Evolutionary conservation across 1,139 yeast genomes (phyloP).

Genomic region (Pneumocystis oryctolagi): DNA sequence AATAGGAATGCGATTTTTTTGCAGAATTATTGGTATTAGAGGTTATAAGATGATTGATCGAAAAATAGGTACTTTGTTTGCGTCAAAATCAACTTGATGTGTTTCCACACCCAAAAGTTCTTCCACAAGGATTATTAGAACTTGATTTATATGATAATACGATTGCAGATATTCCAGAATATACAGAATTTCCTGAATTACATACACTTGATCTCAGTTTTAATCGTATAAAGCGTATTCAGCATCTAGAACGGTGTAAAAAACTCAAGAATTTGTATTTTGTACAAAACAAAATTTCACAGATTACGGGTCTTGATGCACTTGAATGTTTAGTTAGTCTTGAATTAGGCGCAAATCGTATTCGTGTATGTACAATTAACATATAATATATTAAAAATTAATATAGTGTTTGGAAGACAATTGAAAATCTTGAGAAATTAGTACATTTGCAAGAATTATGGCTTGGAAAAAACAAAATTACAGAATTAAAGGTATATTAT

Average conservation of each 20-base stretch:
- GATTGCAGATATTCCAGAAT: constrained; percentile 59
- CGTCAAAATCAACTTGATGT: constrained; percentile 74
- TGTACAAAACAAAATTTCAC: constrained; percentile 74
- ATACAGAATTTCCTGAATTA: constrained; percentile 25
- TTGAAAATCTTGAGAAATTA: constrained; percentile 42
- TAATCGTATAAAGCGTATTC: constrained; percentile 76
- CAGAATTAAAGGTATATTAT: constrained; percentile 34
- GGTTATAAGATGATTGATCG: neutral
- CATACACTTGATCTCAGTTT: constrained; percentile 67
- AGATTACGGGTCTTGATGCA: constrained; percentile 50
- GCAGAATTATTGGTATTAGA: neutral
- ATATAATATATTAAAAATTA: neutral
- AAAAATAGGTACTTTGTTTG: constrained; percentile 40
- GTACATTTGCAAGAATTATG: constrained; percentile 59
- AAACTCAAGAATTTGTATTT: constrained; percentile 58
- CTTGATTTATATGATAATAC: constrained; percentile 86
- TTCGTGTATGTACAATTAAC: constrained; percentile 27
- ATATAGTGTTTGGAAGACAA: constrained; percentile 20
- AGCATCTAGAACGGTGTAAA: constrained; percentile 52
- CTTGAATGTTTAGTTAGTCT: constrained; percentile 49
- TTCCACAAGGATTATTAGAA: constrained; percentile 39
- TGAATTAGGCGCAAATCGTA: constrained; percentile 84
- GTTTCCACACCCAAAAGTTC: constrained; percentile 45
- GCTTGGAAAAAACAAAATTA: constrained; percentile 80
- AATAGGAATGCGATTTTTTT: neutral